phyloP scores from a whole-genome alignment of 1,139 yeast species.

The Waltiozyma sp. region DNA sequence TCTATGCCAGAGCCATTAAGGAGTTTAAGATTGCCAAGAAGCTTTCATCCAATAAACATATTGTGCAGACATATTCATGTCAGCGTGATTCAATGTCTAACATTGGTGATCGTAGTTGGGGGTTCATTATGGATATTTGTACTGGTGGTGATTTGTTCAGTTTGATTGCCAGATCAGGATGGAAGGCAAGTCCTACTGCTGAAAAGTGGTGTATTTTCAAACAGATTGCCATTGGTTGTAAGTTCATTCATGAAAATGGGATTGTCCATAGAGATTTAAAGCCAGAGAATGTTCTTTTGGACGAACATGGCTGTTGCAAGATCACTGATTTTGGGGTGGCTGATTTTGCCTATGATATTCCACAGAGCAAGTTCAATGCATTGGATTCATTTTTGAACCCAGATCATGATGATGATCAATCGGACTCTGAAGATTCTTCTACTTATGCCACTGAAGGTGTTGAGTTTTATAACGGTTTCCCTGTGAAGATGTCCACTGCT shows the following conservation, averaged over 20 bases:
- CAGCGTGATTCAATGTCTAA: conserved; percentile 48
- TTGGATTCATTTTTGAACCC: neutral
- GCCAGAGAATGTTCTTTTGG: conserved; percentile 77
- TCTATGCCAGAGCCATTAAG: conserved; percentile 51
- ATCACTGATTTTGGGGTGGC: conserved; percentile 66
- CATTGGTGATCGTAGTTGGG: conserved; percentile 61
- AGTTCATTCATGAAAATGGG: conserved; percentile 65
- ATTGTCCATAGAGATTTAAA: conserved; percentile 88
- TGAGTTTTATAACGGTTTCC: conserved; percentile 8
- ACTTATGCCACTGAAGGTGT: conserved; percentile 18
- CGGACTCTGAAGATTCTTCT: conserved; percentile 43
- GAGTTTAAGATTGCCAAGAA: conserved; percentile 53
- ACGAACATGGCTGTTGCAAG: conserved; percentile 46
- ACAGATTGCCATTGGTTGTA: conserved; percentile 42
- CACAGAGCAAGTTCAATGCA: neutral
- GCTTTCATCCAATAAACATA: conserved; percentile 42
- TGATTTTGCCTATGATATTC: conserved; percentile 31
- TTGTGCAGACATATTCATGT: conserved; percentile 43
- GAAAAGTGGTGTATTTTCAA: conserved; percentile 43
- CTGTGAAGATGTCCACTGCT: conserved; percentile 33
- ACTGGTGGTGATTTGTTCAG: conserved; percentile 64
- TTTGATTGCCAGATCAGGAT: conserved; percentile 36
- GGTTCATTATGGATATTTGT: conserved; percentile 58
- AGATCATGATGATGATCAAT: conserved; percentile 14
- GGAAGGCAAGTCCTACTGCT: conserved; percentile 37